These are phyloP conservation scores for Climacium dendroides DNA, from an alignment of 225 moss, liverwort and hornwort species.

Conservation along the genomic window DNA sequence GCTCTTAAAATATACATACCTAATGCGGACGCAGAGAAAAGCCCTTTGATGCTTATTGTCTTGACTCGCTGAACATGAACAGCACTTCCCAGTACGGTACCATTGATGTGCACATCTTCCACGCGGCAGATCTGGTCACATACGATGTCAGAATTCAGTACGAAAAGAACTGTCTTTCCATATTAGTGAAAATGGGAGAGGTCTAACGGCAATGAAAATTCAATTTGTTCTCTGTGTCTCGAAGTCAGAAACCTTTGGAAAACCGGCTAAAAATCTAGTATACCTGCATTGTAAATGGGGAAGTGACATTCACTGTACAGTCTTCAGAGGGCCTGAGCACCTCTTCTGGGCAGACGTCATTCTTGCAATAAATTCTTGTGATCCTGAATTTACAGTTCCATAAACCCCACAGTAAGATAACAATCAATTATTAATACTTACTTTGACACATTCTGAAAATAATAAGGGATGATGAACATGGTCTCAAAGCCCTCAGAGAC, in stretches of 20 bases:
- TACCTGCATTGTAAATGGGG: constrained; percentile 95
- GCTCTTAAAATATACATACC: constrained; percentile 11
- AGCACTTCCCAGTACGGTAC: constrained; percentile 69
- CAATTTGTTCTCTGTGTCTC: background rate
- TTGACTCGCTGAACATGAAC: constrained; percentile 79
- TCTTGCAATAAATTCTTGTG: constrained; percentile 47
- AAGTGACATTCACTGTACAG: constrained; percentile 75
- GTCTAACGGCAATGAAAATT: background rate
- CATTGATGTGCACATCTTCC: constrained; percentile 81
- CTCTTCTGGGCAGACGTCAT: constrained; percentile 65
- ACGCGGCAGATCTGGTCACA: constrained; percentile 79
- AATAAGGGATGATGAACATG: background rate
- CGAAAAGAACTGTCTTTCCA: background rate
- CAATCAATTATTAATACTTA: background rate
- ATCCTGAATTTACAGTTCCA: constrained; percentile 37
- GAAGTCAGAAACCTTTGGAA: background rate
- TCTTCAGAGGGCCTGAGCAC: constrained; percentile 85
- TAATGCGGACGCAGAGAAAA: constrained; percentile 76
- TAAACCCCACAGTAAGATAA: background rate
- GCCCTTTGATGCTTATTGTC: constrained; percentile 59
- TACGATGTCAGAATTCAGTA: background rate
- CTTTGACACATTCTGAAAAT: background rate
- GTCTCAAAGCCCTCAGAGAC: background rate
- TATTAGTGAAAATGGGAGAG: background rate
- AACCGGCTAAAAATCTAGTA: background rate